These are phyloP conservation scores for Scenedesmus sp. DNA, from an alignment of 163 green algal genomes.

Conservation along the genomic window DNA sequence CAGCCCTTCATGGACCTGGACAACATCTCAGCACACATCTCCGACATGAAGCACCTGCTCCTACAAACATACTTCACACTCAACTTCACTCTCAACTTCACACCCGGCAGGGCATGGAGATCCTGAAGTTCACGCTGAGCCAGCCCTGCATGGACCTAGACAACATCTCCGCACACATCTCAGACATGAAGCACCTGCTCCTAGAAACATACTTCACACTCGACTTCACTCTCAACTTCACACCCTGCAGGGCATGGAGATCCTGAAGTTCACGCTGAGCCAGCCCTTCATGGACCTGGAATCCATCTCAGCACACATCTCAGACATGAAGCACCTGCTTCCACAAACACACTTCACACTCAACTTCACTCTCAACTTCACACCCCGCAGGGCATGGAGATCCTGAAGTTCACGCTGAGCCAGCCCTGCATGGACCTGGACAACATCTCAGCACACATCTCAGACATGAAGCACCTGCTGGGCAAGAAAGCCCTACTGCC, in stretches of 20 bases:
- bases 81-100: background rate
- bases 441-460: background rate
- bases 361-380: background rate
- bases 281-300: slow-evolving; percentile 26
- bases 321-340: background rate
- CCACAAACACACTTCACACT: background rate
- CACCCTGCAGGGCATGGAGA: slow-evolving; percentile 14
- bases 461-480: slow-evolving; percentile 31
- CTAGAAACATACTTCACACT: no score
- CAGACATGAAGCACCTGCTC: slow-evolving; percentile 30
- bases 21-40: background rate
- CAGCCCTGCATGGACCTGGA: slow-evolving; percentile 38
- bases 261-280: slow-evolving; percentile 41
- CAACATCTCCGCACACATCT: background rate
- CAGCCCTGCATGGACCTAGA: slow-evolving; percentile 38
- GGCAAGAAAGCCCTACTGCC: slow-evolving; percentile 29
- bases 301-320: background rate
- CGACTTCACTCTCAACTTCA: no score
- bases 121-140: slow-evolving; percentile 44
- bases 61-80: background rate
- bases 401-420: slow-evolving; percentile 44
- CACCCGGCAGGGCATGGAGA: slow-evolving; percentile 29
- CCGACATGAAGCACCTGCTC: background rate
- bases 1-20: slow-evolving; percentile 26
- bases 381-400: slow-evolving; percentile 31